Evolutionary conservation across 2,329 filamentous ascomycete genomes (phyloP).

Genomic region (Emmonsiellopsis sp.): DNA sequence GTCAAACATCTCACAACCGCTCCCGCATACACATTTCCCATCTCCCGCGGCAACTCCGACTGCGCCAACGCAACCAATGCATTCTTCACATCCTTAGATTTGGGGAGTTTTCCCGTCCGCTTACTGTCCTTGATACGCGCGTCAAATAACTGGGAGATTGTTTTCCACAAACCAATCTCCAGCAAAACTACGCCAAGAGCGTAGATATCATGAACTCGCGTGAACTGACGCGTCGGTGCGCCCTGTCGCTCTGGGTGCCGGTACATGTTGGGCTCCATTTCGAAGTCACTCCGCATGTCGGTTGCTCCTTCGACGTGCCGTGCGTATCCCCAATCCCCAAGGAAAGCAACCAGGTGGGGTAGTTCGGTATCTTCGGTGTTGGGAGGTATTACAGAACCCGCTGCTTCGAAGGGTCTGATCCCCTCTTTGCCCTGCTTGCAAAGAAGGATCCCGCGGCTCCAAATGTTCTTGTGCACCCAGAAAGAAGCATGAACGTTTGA

Average conservation of each 20-base stretch:
- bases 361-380: not conserved
- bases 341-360: conserved; percentile 14
- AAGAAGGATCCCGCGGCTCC: conserved; percentile 21
- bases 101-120: conserved; percentile 16
- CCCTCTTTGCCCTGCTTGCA: conserved; percentile 10
- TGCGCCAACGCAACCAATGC: conserved; percentile 15
- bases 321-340: conserved; percentile 22
- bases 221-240: conserved; percentile 20
- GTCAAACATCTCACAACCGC: conserved; percentile 18
- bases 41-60: conserved; percentile 16
- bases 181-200: conserved; percentile 30
- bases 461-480: conserved; percentile 24
- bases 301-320: conserved; percentile 17
- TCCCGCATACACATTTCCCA: conserved; percentile 17
- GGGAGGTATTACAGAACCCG: not conserved
- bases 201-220: conserved; percentile 28
- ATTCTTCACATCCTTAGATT: conserved; percentile 13
- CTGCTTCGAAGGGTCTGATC: not conserved
- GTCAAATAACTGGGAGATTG: conserved; percentile 20
- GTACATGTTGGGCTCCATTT: conserved; percentile 20
- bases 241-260: conserved; percentile 27
- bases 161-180: conserved; percentile 28
- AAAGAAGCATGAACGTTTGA: conserved; percentile 19
- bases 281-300: conserved; percentile 18
- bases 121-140: conserved; percentile 16